Percentiles rank a stretch among this genome's conserved stretches.
phyloP scores from a whole-genome alignment of 352 stramenopile species.

The Phytopythium oedochilum region DNA sequence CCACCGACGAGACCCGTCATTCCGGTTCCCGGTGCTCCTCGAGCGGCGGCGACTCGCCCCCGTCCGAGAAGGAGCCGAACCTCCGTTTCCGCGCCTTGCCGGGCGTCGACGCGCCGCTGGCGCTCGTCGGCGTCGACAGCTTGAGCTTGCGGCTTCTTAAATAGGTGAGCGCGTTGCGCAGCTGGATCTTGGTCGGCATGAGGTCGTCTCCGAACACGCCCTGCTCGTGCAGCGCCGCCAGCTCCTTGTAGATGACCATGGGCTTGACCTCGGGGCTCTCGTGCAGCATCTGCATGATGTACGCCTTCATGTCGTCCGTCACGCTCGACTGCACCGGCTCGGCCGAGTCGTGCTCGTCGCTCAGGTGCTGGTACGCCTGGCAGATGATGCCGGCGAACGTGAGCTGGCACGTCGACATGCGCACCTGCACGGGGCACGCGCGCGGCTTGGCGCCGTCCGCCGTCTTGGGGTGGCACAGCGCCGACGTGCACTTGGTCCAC shows the following conservation, averaged over 20 bases:
- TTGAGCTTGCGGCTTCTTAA: constrained; percentile 73
- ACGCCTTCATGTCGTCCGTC: constrained; percentile 70
- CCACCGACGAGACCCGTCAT: constrained; percentile 11
- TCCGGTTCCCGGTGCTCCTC: constrained; percentile 57
- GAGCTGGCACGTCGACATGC: constrained; percentile 81
- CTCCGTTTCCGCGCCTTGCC: constrained; percentile 31
- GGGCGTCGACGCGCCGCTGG: constrained; percentile 7
- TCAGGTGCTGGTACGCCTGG: constrained; percentile 74
- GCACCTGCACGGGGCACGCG: constrained; percentile 62
- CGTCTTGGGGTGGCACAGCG: constrained; percentile 67
- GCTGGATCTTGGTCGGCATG: constrained; percentile 81
- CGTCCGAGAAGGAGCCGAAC: constrained; percentile 48
- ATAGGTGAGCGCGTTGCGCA: constrained; percentile 79
- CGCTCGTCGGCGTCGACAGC: constrained; percentile 12
- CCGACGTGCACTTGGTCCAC: constrained; percentile 80
- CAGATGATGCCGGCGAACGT: constrained; percentile 68
- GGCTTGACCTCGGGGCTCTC: constrained; percentile 62
- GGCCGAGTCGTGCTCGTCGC: constrained; percentile 68
- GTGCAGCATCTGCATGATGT: constrained; percentile 66
- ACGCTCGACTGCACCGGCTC: constrained; percentile 69
- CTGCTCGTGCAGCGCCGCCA: constrained; percentile 45
- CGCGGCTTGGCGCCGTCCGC: constrained; percentile 28
- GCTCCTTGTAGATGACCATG: constrained; percentile 75
- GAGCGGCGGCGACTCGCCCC: constrained; percentile 43
- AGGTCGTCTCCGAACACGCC: constrained; percentile 61